Percentiles rank a stretch among this genome's conserved stretches.
phyloP scores from a whole-genome alignment of 2,329 filamentous ascomycete genomes.

The Metarhizium humberi region DNA sequence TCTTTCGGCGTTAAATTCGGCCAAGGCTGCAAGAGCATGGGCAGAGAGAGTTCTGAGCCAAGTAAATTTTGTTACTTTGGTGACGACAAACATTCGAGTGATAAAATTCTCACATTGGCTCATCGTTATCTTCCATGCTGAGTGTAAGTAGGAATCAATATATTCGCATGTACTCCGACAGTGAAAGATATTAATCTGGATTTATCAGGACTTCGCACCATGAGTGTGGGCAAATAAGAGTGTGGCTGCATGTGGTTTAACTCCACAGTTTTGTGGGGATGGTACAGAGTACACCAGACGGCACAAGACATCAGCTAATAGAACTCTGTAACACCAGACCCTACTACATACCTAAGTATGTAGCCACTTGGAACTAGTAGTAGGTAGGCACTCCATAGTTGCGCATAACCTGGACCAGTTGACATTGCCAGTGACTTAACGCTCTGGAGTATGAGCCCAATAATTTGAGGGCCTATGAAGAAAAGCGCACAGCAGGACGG shows the following conservation, averaged over 20 bases:
- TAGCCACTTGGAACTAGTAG: no score
- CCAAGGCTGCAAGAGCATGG: conserved; percentile 57
- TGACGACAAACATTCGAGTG: background rate
- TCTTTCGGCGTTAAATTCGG: conserved; percentile 65
- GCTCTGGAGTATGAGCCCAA: no score
- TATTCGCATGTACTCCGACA: background rate
- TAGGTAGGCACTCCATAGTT: no score
- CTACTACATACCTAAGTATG: no score
- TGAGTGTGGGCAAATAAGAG: background rate
- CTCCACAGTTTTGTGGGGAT: background rate
- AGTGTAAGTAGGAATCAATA: background rate
- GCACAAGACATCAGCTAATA: background rate
- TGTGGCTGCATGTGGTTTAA: background rate
- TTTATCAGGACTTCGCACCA: no score
- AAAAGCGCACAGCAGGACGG: no score
- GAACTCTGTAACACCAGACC: no score
- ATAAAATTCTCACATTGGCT: conserved; percentile 33
- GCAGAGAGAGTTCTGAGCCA: conserved; percentile 45
- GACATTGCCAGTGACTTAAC: no score
- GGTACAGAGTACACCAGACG: background rate
- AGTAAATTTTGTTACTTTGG: no score
- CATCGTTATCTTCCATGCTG: conserved; percentile 29
- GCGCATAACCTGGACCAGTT: no score
- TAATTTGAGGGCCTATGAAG: no score
- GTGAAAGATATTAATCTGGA: background rate